Percentiles rank a stretch among this genome's conserved stretches.
Evolutionary conservation across 1,284 basidiomycete species (phyloP).

Genomic region (Trichosporon sp.): DNA sequence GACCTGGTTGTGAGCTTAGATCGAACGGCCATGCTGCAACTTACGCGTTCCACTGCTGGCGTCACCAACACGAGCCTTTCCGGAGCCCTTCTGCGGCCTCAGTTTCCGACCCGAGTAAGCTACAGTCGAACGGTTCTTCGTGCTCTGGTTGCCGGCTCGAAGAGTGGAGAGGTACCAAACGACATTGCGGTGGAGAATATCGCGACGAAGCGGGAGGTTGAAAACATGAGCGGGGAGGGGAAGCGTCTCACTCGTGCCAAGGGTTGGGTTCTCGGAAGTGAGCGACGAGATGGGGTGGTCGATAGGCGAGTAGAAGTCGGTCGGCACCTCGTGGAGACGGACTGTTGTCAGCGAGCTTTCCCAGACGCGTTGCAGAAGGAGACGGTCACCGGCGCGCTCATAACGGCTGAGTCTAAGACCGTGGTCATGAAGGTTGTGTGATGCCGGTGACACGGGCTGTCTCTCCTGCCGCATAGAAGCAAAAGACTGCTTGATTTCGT

Average conservation of each 20-base stretch:
- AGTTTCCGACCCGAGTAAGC: constrained; percentile 83
- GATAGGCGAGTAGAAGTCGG: constrained; percentile 24
- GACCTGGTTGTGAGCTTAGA: constrained; percentile 30
- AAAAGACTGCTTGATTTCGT: background rate
- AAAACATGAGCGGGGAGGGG: constrained; percentile 57
- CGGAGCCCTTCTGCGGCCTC: constrained; percentile 85
- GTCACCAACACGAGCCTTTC: constrained; percentile 83
- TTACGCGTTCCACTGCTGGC: constrained; percentile 75
- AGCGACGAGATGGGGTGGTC: constrained; percentile 42
- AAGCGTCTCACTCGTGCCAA: constrained; percentile 25
- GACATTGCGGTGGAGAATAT: constrained; percentile 89
- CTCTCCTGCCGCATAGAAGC: background rate
- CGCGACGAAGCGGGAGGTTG: constrained; percentile 74
- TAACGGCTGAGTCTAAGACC: background rate
- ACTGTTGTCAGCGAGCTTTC: constrained; percentile 8
- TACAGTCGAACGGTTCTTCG: constrained; percentile 87
- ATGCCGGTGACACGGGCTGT: background rate
- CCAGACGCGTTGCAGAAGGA: too few species aligned
- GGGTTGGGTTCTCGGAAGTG: constrained; percentile 32
- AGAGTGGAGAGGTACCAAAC: constrained; percentile 82
- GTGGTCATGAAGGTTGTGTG: too few species aligned
- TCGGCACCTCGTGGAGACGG: constrained; percentile 9
- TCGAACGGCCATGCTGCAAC: constrained; percentile 13
- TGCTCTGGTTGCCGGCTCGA: constrained; percentile 58
- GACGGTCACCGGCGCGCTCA: too few species aligned